Evolutionary conservation across 1,284 basidiomycete species (phyloP).

Genomic region (Butyriboletus regius): DNA sequence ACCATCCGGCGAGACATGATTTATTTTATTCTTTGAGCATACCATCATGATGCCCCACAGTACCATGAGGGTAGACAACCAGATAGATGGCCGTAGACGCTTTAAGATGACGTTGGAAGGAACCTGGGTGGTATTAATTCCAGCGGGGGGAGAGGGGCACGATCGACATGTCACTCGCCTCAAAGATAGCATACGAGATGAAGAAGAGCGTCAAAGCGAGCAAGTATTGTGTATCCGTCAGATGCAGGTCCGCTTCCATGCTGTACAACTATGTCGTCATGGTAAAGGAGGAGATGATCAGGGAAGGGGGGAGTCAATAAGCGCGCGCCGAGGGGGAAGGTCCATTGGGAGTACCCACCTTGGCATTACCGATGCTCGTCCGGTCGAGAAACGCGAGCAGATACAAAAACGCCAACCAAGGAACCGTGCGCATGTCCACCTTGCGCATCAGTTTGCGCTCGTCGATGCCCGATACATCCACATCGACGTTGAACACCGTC

Average conservation of each 20-base stretch:
- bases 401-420: slow-evolving; percentile 68
- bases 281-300: neutral
- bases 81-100: slow-evolving; percentile 59
- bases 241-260: slow-evolving; percentile 47
- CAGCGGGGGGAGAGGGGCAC: neutral
- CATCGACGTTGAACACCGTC: slow-evolving; percentile 42
- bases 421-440: slow-evolving; percentile 57
- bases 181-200: slow-evolving; percentile 60
- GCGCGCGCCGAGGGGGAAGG: neutral
- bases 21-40: neutral
- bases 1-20: too few species aligned
- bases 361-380: slow-evolving; percentile 76
- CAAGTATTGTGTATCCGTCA: slow-evolving; percentile 59
- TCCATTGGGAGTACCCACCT: slow-evolving; percentile 34
- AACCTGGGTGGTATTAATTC: slow-evolving; percentile 33
- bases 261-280: slow-evolving; percentile 45
- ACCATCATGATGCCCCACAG: slow-evolving; percentile 71
- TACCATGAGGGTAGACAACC: slow-evolving; percentile 59
- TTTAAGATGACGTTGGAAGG: slow-evolving; percentile 68
- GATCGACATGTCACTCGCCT: slow-evolving; percentile 31
- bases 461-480: slow-evolving; percentile 52
- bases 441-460: slow-evolving; percentile 60
- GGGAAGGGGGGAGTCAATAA: neutral
- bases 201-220: slow-evolving; percentile 59
- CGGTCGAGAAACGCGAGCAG: slow-evolving; percentile 70